Conservation (phyloP, 2,329 filamentous ascomycete species). For the Fusarium globosum region DNA sequence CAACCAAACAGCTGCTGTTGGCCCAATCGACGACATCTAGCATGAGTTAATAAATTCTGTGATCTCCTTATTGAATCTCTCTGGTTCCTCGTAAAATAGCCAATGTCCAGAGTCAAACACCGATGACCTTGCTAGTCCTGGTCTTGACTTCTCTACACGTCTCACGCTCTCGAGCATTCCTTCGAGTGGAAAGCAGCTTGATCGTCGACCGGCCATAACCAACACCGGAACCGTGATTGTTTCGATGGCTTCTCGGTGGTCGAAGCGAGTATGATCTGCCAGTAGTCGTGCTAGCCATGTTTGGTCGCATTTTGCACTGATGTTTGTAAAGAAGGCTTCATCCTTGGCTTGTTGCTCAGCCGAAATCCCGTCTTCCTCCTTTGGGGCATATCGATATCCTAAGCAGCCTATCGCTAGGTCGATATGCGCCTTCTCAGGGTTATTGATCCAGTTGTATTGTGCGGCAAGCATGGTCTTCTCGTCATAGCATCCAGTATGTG, state of each 20-base stretch:
- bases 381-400: conserved; percentile 42
- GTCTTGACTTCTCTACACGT: conserved; percentile 33
- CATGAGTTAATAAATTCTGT: conserved; percentile 36
- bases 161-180: conserved; percentile 44
- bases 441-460: conserved; percentile 41
- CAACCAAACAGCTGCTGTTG: background rate
- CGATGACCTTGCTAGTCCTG: conserved; percentile 36
- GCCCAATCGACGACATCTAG: background rate
- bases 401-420: conserved; percentile 42
- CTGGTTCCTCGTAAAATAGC: conserved; percentile 45
- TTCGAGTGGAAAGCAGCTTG: conserved; percentile 43
- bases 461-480: conserved; percentile 41
- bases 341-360: conserved; percentile 38
- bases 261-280: conserved; percentile 44
- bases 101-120: conserved; percentile 44
- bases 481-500: conserved; percentile 42
- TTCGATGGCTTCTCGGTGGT: conserved; percentile 44
- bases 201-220: conserved; percentile 43
- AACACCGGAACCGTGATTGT: conserved; percentile 41
- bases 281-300: conserved; percentile 43
- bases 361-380: conserved; percentile 33
- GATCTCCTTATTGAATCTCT: conserved; percentile 42
- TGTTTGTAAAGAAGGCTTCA: conserved; percentile 42
- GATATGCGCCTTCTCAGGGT: conserved; percentile 37
- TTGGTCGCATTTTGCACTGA: conserved; percentile 43